Percentiles rank a stretch among this genome's conserved stretches.
These are phyloP conservation scores for Aspergillus pseudotamarii DNA, from an alignment of 2,329 filamentous ascomycete species.

Conservation along the genomic window DNA sequence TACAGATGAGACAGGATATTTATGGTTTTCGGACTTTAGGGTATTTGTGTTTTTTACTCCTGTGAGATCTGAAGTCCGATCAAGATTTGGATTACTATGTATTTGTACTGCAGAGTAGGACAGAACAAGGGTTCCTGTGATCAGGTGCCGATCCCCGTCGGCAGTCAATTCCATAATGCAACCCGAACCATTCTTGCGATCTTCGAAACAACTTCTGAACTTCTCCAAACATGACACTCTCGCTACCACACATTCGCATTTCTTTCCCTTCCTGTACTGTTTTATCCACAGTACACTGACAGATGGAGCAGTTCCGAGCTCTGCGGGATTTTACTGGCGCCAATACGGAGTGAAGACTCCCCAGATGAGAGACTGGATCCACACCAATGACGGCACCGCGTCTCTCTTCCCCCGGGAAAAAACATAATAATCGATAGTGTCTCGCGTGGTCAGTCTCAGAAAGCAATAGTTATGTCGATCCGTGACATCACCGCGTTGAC, in stretches of 20 bases:
- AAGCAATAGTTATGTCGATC: slow-evolving; percentile 24
- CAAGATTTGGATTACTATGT: not conserved
- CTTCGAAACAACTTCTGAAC: too few species aligned
- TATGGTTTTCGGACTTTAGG: too few species aligned
- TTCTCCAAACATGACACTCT: not conserved
- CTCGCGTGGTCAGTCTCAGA: slow-evolving; percentile 19
- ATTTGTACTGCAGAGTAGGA: too few species aligned
- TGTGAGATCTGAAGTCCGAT: not conserved
- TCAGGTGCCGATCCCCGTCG: slow-evolving; percentile 2
- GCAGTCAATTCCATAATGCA: not conserved
- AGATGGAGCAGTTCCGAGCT: not conserved
- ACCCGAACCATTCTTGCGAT: too few species aligned
- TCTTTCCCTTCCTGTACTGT: too few species aligned
- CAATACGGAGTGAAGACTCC: too few species aligned
- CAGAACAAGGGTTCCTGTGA: not conserved
- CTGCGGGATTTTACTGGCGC: not conserved
- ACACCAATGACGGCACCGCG: not conserved
- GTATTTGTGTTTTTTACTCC: not conserved
- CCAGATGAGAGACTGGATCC: not conserved
- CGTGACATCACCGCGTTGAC: slow-evolving; percentile 15
- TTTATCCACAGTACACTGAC: not conserved
- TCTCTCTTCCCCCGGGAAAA: not conserved
- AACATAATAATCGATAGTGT: slow-evolving; percentile 13
- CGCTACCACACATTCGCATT: not conserved
- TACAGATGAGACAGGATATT: not conserved